Conservation (phyloP, 2,329 filamentous ascomycete genomes). For the Colletotrichum sp. region DNA sequence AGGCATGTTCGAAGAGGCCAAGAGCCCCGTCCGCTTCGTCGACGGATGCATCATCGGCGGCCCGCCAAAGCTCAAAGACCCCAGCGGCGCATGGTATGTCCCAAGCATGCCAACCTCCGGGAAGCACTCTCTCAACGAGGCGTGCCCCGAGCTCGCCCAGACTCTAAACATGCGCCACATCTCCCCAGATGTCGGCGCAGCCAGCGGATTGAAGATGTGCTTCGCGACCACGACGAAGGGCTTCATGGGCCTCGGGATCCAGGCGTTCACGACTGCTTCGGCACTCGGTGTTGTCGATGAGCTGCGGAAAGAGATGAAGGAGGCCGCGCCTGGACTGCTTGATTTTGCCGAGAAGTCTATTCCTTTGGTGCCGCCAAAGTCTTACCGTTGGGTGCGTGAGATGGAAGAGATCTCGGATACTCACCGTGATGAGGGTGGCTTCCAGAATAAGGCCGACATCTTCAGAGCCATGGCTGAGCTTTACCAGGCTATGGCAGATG, state of each 20-base stretch:
- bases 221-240: constrained; percentile 67
- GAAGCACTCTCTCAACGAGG: constrained; percentile 42
- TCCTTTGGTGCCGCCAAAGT: constrained; percentile 71
- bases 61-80: constrained; percentile 45
- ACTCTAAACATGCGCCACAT: constrained; percentile 56
- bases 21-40: constrained; percentile 51
- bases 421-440: constrained; percentile 69
- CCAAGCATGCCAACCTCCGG: constrained; percentile 56
- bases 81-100: constrained; percentile 36
- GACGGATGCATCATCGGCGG: constrained; percentile 65
- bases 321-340: constrained; percentile 51
- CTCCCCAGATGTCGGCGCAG: constrained; percentile 53
- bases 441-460: constrained; percentile 48
- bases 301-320: constrained; percentile 59
- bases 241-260: constrained; percentile 71
- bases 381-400: constrained; percentile 80
- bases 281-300: constrained; percentile 65
- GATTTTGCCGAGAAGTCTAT: constrained; percentile 55
- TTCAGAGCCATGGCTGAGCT: constrained; percentile 66
- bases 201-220: constrained; percentile 69
- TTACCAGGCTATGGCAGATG: constrained; percentile 65
- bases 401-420: constrained; percentile 78
- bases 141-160: constrained; percentile 42
- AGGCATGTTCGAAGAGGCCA: constrained; percentile 42
- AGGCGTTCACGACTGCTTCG: constrained; percentile 73